A percentile compares a stretch with the other conserved stretches of the same genome.
Conservation (phyloP, 2,329 filamentous ascomycete genomes). For the Trichoderma harzianum region DNA sequence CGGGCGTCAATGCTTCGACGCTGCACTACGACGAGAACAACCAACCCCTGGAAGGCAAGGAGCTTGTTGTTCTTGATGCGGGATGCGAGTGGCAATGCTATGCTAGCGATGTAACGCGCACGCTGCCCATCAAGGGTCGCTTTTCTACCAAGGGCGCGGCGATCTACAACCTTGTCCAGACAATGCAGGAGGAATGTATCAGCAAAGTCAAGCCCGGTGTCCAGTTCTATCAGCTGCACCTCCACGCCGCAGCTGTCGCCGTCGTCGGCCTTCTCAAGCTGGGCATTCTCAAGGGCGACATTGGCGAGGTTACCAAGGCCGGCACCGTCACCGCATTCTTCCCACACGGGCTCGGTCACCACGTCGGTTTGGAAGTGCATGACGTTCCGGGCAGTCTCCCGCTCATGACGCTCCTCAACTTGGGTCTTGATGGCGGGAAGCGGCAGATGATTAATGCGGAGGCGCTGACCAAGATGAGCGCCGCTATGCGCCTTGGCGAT, state of each 20-base stretch:
- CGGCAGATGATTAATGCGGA: constrained; percentile 39
- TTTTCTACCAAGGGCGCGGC: constrained; percentile 67
- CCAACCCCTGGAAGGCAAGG: constrained; percentile 62
- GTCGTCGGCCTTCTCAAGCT: constrained; percentile 66
- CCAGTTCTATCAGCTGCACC: constrained; percentile 68
- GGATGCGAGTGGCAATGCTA: constrained; percentile 84
- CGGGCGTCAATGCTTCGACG: constrained; percentile 76
- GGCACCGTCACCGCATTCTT: constrained; percentile 62
- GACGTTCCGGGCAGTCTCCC: constrained; percentile 46
- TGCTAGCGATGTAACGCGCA: constrained; percentile 85
- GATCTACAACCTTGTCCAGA: constrained; percentile 73
- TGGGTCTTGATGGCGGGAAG: constrained; percentile 37
- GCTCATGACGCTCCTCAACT: constrained; percentile 28
- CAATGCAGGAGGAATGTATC: constrained; percentile 79
- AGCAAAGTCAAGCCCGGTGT: constrained; percentile 64
- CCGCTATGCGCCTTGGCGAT: constrained; percentile 27
- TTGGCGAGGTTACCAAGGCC: constrained; percentile 49
- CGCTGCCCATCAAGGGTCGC: constrained; percentile 69
- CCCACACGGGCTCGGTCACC: constrained; percentile 63
- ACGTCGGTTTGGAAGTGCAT: constrained; percentile 64
- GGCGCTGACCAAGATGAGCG: constrained; percentile 31
- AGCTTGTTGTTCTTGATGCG: constrained; percentile 81
- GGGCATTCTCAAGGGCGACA: constrained; percentile 67
- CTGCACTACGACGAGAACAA: constrained; percentile 86
- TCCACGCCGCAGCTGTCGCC: constrained; percentile 69